phyloP scores from a whole-genome alignment of 139 green algal genomes.

The Tetradesmus lagerheimii region DNA sequence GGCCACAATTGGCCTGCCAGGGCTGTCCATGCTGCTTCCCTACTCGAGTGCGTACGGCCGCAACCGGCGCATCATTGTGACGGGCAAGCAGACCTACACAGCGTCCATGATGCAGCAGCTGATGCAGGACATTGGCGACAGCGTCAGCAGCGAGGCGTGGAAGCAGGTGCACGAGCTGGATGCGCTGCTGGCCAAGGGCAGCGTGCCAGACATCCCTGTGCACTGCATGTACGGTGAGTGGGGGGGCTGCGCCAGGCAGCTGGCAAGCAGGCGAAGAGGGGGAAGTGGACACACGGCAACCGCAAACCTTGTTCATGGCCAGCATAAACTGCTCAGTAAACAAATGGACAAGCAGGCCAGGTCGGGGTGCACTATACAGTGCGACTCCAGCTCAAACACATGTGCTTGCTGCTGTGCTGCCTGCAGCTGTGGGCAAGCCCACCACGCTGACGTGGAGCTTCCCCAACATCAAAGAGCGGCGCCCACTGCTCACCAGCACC shows the following conservation, averaged over 20 bases:
- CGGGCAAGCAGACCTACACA: conserved; percentile 13
- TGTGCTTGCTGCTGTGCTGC: not conserved
- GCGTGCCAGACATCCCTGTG: not conserved
- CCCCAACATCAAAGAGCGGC: conserved; percentile 22
- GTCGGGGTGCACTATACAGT: too few species aligned
- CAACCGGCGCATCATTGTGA: conserved; percentile 34
- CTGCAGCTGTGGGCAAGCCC: conserved; percentile 21
- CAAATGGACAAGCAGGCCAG: too few species aligned
- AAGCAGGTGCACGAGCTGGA: conserved; percentile 38
- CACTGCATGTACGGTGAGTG: conserved; percentile 40
- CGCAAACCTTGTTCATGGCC: too few species aligned
- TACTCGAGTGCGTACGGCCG: conserved; percentile 22
- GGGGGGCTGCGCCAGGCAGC: too few species aligned
- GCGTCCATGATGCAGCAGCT: conserved; percentile 24
- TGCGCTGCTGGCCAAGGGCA: conserved; percentile 26
- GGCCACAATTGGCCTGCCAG: conserved; percentile 24
- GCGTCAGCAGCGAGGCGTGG: conserved; percentile 3
- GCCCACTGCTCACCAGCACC: not conserved
- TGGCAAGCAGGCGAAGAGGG: too few species aligned
- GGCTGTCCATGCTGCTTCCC: conserved; percentile 40
- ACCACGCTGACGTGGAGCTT: conserved; percentile 41
- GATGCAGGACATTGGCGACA: conserved; percentile 36
- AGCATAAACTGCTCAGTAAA: too few species aligned
- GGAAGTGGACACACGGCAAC: too few species aligned
- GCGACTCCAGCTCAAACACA: too few species aligned